Percentiles rank a stretch among this genome's conserved stretches.
These are phyloP conservation scores for Endothia cerciana DNA, from an alignment of 2,329 filamentous ascomycete genomes.

Conservation along the genomic window DNA sequence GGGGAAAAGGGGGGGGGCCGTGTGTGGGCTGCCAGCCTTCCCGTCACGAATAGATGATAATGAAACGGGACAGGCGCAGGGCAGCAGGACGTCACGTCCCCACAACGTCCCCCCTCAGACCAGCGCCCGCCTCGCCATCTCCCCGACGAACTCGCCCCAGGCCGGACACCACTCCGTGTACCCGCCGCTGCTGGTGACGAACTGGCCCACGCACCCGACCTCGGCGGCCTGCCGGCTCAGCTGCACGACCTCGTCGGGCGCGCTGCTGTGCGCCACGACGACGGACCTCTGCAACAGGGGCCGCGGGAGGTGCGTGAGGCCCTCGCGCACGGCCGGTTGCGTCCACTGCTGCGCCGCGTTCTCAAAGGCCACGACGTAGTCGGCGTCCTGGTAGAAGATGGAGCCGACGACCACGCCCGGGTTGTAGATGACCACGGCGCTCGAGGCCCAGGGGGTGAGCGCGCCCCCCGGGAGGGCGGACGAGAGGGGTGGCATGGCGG, in stretches of 20 bases:
- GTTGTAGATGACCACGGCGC: slow-evolving; percentile 44
- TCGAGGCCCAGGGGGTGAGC: slow-evolving; percentile 15
- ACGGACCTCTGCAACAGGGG: slow-evolving; percentile 27
- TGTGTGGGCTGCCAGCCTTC: too few species aligned
- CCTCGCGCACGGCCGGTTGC: slow-evolving; percentile 28
- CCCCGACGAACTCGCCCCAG: slow-evolving; percentile 31
- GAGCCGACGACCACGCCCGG: slow-evolving; percentile 48
- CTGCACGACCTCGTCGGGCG: slow-evolving; percentile 5
- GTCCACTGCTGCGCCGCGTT: slow-evolving; percentile 30
- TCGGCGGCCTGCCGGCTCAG: slow-evolving; percentile 26
- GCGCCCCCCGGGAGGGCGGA: slow-evolving; percentile 23
- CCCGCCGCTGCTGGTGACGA: slow-evolving; percentile 30
- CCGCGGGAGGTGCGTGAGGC: slow-evolving; percentile 27
- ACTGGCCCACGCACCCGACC: slow-evolving; percentile 31
- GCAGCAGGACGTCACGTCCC: background rate
- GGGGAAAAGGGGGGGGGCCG: background rate
- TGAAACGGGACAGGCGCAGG: too few species aligned
- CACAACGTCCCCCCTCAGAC: background rate
- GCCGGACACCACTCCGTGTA: slow-evolving; percentile 32
- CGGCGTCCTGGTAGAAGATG: slow-evolving; percentile 44
- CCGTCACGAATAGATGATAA: background rate
- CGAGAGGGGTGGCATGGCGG: slow-evolving; percentile 4
- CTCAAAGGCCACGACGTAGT: slow-evolving; percentile 52
- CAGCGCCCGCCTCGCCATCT: slow-evolving; percentile 22
- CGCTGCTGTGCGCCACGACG: slow-evolving; percentile 31